Conservation (phyloP, 2,329 filamentous ascomycete genomes). For the Coniochaeta sp. region DNA sequence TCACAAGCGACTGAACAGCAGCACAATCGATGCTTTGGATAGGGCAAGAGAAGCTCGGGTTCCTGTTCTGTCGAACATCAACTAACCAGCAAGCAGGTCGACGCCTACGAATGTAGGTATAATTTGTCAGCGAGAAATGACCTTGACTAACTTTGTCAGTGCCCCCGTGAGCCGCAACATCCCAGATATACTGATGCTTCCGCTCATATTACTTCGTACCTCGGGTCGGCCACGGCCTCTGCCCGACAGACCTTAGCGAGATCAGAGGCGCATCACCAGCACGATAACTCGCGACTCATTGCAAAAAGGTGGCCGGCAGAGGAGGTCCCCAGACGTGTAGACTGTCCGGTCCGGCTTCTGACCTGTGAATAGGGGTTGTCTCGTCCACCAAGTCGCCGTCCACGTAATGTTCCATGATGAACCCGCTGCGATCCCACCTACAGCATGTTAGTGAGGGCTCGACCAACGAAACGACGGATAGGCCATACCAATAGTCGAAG, state of each 20-base stretch:
- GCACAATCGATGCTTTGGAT: no score
- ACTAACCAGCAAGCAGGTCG: no score
- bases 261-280: neutral
- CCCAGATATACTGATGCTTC: neutral
- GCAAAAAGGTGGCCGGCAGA: neutral
- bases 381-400: slow-evolving; percentile 55
- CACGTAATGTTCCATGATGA: slow-evolving; percentile 53
- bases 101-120: no score
- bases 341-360: slow-evolving; percentile 8
- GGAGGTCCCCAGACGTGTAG: slow-evolving; percentile 9
- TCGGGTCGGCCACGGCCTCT: no score
- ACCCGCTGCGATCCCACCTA: slow-evolving; percentile 43
- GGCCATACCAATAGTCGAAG: slow-evolving; percentile 47
- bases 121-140: no score
- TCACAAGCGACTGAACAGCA: neutral
- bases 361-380: slow-evolving; percentile 27
- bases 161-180: neutral
- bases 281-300: neutral
- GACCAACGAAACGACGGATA: neutral
- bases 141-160: neutral
- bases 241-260: no score
- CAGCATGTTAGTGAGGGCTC: neutral
- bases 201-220: neutral
- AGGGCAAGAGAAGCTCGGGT: no score
- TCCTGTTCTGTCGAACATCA: no score